Evolutionary conservation across 169 alveolate species (phyloP).

Genomic region (Eimeria falciformis): DNA sequence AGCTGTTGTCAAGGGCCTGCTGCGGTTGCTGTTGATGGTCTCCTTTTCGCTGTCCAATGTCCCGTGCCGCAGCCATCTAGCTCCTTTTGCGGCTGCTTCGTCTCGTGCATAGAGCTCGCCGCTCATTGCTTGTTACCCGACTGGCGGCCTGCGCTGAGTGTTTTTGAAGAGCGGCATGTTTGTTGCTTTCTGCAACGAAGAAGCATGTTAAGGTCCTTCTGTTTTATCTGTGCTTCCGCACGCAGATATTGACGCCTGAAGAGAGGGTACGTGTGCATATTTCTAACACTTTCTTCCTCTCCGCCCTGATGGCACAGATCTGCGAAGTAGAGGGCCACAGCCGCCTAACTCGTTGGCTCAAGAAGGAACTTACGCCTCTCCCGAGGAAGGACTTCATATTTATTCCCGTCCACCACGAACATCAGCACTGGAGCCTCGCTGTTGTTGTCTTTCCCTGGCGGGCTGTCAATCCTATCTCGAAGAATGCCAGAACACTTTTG

Average conservation of each 20-base stretch:
- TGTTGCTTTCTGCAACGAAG: not conserved
- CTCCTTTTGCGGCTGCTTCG: too few relatives aligned
- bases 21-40: not conserved
- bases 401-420: constrained; percentile 65
- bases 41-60: too few relatives aligned
- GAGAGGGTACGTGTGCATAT: constrained; percentile 56
- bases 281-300: constrained; percentile 66
- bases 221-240: not conserved
- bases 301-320: constrained; percentile 37
- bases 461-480: constrained; percentile 42
- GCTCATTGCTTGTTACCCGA: too few relatives aligned
- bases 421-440: constrained; percentile 74
- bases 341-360: constrained; percentile 69
- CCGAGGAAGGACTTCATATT: constrained; percentile 62
- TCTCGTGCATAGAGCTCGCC: too few relatives aligned
- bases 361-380: constrained; percentile 52
- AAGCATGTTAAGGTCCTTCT: not conserved
- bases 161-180: too few relatives aligned
- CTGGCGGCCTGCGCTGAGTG: too few relatives aligned
- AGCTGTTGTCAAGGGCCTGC: not conserved
- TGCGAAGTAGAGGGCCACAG: constrained; percentile 63
- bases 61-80: too few relatives aligned
- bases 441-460: constrained; percentile 47
- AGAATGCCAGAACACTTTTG: not conserved
- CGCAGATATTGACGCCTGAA: constrained; percentile 65